Evolutionary conservation across 129 eudicot genomes (phyloP).

Genomic region (Pulicaria dysenterica): DNA sequence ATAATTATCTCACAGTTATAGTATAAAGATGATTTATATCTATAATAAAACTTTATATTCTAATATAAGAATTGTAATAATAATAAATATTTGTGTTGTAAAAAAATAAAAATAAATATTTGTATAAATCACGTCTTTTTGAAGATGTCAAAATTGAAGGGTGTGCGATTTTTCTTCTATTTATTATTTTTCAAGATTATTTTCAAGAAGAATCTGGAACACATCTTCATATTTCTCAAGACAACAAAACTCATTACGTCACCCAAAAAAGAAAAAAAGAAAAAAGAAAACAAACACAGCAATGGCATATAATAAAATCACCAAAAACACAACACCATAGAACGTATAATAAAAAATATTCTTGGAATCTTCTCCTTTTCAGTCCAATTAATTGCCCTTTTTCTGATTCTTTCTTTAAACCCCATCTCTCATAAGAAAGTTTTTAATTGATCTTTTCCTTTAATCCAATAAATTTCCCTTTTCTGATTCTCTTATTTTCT

Average conservation of each 20-base stretch:
- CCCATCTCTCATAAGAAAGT: conserved; percentile 30
- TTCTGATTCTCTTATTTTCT: conserved; percentile 21
- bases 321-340: conserved; percentile 3
- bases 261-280: not conserved
- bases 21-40: too few species aligned
- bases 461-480: conserved; percentile 27
- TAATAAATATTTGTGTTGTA: too few species aligned
- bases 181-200: not conserved
- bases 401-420: conserved; percentile 32
- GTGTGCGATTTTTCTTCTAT: too few species aligned
- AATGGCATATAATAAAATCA: conserved; percentile 4
- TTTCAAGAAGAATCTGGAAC: conserved; percentile 20
- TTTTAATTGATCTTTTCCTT: conserved; percentile 27
- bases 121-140: too few species aligned
- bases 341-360: conserved; percentile 28
- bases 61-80: too few species aligned
- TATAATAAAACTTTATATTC: too few species aligned
- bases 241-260: conserved; percentile 9
- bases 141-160: too few species aligned
- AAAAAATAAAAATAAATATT: too few species aligned
- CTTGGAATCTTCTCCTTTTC: conserved; percentile 41
- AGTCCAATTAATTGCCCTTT: conserved; percentile 24
- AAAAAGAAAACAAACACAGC: not conserved
- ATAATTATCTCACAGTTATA: too few species aligned
- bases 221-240: conserved; percentile 17